A percentile compares a stretch with the other conserved stretches of the same genome.
Evolutionary conservation across 2,329 filamentous ascomycete genomes (phyloP).

Genomic region (Scorias spongiosa): DNA sequence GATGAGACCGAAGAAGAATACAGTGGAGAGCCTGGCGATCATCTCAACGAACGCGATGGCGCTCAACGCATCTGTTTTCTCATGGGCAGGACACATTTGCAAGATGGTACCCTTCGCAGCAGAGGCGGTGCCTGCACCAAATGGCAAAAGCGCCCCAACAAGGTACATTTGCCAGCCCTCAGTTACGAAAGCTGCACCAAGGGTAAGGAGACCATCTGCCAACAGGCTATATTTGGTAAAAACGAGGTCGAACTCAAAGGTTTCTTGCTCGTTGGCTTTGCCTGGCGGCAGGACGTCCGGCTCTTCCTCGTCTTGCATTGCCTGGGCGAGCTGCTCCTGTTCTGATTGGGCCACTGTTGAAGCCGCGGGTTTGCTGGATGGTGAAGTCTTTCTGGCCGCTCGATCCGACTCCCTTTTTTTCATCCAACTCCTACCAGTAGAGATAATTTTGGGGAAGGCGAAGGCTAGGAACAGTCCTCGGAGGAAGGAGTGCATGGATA

Average conservation of each 20-base stretch:
- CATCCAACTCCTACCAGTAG: slow-evolving; percentile 24
- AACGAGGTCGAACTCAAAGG: slow-evolving; percentile 48
- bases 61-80: slow-evolving; percentile 51
- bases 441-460: slow-evolving; percentile 30
- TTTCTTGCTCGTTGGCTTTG: slow-evolving; percentile 27
- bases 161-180: slow-evolving; percentile 55
- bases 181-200: slow-evolving; percentile 45
- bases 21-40: slow-evolving; percentile 45
- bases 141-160: slow-evolving; percentile 48
- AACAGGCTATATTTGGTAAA: slow-evolving; percentile 53
- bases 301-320: slow-evolving; percentile 6
- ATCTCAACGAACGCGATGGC: slow-evolving; percentile 58
- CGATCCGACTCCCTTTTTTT: neutral
- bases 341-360: neutral
- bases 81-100: slow-evolving; percentile 48
- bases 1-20: slow-evolving; percentile 50
- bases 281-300: slow-evolving; percentile 10
- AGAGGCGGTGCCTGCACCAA: slow-evolving; percentile 53
- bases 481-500: slow-evolving; percentile 30
- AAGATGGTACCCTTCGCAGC: slow-evolving; percentile 61
- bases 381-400: neutral
- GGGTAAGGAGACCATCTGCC: slow-evolving; percentile 49
- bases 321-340: neutral
- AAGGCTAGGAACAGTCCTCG: slow-evolving; percentile 30
- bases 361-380: neutral